Evolutionary conservation across 257 asterid species (phyloP), one percentile per base, ranked within the genome.

Genomic region (Cinchona pubescens): DNA sequence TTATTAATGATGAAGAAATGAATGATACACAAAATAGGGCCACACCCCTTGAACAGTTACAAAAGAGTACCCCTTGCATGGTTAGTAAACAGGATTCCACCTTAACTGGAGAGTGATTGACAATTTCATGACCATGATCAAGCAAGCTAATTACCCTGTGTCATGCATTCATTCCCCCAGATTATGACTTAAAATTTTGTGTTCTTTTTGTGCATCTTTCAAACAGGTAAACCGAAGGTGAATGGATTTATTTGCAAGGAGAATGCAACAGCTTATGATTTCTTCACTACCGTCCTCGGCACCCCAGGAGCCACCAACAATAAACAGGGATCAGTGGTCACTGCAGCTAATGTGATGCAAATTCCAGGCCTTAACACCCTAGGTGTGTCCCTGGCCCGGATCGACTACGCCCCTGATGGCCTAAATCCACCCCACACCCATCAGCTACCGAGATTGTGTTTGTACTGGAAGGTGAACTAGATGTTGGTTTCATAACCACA

Each of bases 311-410:
- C 90, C 82, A 92, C 97, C 77, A 92, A 90, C 92, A 92, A 85
- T 81, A 35, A 91, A 62, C 15, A 25, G 46, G 96, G 96, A 0
- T 72, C 97, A 30, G 0, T 76, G 0, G 96, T 92, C 5, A 92
- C 97, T 29, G 83, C 69, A 14, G 96, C 95, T 78, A 86, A 87
- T 81, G 96, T 92, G 2, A 69, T 73, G 85, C 79, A 38, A 66
- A 73, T 90, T 25, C 96, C 97, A 0, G 97, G 97, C 32, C 96
- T 92, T 25, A 92, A 90, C 97, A 92, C 97, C 4, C 85, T 92
- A 5, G 96, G 97, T n/a, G 89, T 88, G 30, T 89, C 96, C 62
- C 72, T 92, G 23, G 62, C 97, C 1, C 88, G 97, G n/a, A 86
- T 90, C 23, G 97, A 92, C 82, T 90, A 80, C 71, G 97, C 97